Evolutionary conservation across 2,329 filamentous ascomycete genomes (phyloP).

Genomic region (Magnaporthiopsis rhizophila): DNA sequence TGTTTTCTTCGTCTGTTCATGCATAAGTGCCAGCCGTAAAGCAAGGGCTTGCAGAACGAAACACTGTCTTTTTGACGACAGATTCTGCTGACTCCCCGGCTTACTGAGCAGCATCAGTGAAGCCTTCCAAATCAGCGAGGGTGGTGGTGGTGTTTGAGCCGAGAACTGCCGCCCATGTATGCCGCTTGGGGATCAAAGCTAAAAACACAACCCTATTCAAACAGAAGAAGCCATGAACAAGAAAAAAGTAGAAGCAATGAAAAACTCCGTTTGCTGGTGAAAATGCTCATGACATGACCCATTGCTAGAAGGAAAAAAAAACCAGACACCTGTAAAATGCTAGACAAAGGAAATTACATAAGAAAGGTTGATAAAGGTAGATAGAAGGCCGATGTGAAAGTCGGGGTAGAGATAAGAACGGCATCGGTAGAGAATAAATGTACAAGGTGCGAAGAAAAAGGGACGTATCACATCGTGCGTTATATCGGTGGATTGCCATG

Average conservation of each 20-base stretch:
- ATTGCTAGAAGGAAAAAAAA: conserved; percentile 3
- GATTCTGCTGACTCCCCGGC: background rate
- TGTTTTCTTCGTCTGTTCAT: background rate
- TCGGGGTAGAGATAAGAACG: background rate
- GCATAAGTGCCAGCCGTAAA: background rate
- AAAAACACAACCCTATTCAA: conserved; percentile 1
- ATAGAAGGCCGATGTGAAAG: background rate
- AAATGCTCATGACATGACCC: background rate
- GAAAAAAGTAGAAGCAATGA: background rate
- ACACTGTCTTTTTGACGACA: background rate
- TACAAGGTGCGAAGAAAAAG: background rate
- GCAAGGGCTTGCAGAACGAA: background rate
- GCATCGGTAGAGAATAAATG: background rate
- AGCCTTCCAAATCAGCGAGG: too few relatives aligned
- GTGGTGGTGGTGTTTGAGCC: too few relatives aligned
- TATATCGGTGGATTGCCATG: background rate
- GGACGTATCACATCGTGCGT: background rate
- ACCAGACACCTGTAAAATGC: background rate
- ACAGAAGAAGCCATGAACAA: background rate
- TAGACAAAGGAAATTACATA: background rate
- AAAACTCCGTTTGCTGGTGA: background rate
- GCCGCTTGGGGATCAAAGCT: background rate
- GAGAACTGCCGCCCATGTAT: background rate
- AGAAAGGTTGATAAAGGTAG: background rate
- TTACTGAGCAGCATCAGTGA: too few relatives aligned